Percentiles rank a stretch among this genome's conserved stretches.
These are phyloP conservation scores for Nasturtium officinale DNA, from an alignment of 345 rosid genomes.

Conservation along the genomic window DNA sequence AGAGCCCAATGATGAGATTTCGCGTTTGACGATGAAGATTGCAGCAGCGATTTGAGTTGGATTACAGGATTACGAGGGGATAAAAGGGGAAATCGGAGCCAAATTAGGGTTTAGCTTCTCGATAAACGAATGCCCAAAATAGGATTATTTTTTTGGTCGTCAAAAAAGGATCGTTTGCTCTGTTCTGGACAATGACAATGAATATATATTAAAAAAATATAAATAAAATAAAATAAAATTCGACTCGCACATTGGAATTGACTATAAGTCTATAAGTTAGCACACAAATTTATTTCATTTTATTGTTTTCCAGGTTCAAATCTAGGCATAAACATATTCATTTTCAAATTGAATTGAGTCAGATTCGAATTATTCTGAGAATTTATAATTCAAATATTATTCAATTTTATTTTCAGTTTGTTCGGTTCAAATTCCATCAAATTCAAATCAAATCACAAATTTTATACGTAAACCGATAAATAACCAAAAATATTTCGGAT, in stretches of 20 bases:
- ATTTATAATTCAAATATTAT: too few species aligned
- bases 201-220: background rate
- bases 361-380: too few species aligned
- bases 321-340: too few species aligned
- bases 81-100: background rate
- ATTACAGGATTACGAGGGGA: background rate
- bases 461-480: too few species aligned
- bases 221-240: background rate
- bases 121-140: background rate
- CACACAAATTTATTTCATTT: background rate
- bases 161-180: too few species aligned
- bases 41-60: conserved; percentile 14
- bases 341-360: too few species aligned
- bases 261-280: background rate
- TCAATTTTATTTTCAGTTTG: too few species aligned
- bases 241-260: background rate
- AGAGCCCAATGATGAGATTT: conserved; percentile 13
- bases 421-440: too few species aligned
- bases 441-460: too few species aligned
- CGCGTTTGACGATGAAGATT: conserved; percentile 14
- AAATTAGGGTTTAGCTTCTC: conserved; percentile 29
- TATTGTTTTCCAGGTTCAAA: background rate
- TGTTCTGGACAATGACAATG: too few species aligned
- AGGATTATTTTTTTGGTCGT: too few species aligned
- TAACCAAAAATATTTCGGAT: too few species aligned